These are phyloP conservation scores for Vigna angularis DNA, from an alignment of 306 rosid genomes.

Conservation along the genomic window DNA sequence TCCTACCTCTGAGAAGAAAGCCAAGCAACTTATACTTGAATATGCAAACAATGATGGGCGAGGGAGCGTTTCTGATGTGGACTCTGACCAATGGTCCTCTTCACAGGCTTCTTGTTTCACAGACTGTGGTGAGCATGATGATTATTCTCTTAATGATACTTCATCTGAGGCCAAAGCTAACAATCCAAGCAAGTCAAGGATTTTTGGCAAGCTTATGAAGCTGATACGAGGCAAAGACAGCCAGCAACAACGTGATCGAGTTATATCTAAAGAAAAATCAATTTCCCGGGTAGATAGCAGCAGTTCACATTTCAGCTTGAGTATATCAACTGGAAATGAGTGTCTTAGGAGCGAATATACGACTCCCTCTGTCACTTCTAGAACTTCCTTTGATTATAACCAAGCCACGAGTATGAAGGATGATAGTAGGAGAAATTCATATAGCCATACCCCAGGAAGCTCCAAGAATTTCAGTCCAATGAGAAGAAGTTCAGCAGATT, in stretches of 20 bases:
- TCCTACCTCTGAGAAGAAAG: slow-evolving; percentile 83
- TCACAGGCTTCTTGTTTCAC: slow-evolving; percentile 69
- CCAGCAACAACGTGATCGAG: slow-evolving; percentile 34
- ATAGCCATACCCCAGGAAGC: slow-evolving; percentile 47
- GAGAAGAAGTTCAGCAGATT: slow-evolving; percentile 43
- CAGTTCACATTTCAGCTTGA: slow-evolving; percentile 45
- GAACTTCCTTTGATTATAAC: slow-evolving; percentile 53
- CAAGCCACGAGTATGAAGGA: slow-evolving; percentile 49
- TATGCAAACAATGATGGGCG: slow-evolving; percentile 70
- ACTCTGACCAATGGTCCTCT: slow-evolving; percentile 78
- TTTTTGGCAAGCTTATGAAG: slow-evolving; percentile 69
- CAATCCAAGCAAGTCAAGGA: slow-evolving; percentile 51
- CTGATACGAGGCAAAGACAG: slow-evolving; percentile 63
- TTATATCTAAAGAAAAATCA: slow-evolving; percentile 50
- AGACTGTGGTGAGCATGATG: slow-evolving; percentile 66
- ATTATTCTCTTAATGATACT: slow-evolving; percentile 52
- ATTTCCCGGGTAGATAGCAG: slow-evolving; percentile 45
- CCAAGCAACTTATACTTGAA: slow-evolving; percentile 82
- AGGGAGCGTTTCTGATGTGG: slow-evolving; percentile 57
- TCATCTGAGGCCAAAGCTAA: slow-evolving; percentile 53
- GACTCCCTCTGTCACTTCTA: slow-evolving; percentile 45
- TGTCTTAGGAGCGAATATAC: slow-evolving; percentile 45
- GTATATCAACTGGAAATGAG: slow-evolving; percentile 44
- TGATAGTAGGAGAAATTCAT: slow-evolving; percentile 42
- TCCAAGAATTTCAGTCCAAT: slow-evolving; percentile 46